Evolutionary conservation across 2,329 filamentous ascomycete species (phyloP).

Genomic region (Exutisphaerella laricina): DNA sequence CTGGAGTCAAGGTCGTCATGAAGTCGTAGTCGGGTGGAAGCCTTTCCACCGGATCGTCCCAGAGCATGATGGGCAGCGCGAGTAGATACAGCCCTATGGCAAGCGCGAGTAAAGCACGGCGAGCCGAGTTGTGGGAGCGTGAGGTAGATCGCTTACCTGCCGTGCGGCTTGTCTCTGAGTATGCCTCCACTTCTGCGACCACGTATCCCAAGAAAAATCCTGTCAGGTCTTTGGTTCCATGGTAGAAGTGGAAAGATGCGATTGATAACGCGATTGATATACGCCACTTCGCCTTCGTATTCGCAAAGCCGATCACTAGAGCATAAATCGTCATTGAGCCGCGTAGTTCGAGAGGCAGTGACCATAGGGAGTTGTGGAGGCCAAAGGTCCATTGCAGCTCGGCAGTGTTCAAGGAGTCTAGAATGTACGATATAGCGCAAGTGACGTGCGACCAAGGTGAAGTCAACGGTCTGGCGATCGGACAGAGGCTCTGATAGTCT

Average conservation of each 20-base stretch:
- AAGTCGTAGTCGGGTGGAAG: slow-evolving; percentile 7
- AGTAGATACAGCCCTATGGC: background rate
- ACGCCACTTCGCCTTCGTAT: background rate
- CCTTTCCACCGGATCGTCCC: background rate
- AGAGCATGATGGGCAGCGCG: slow-evolving; percentile 2
- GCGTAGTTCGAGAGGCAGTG: slow-evolving; percentile 4
- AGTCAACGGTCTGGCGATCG: background rate
- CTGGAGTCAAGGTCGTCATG: background rate
- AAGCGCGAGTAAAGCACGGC: background rate
- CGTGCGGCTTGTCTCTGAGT: background rate
- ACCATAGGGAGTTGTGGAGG: slow-evolving; percentile 4
- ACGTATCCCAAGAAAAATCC: slow-evolving; percentile 3
- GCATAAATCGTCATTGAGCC: slow-evolving; percentile 3
- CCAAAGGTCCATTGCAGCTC: slow-evolving; percentile 3
- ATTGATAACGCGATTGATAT: background rate
- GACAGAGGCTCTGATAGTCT: slow-evolving; percentile 1
- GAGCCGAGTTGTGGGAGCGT: background rate
- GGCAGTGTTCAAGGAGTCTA: slow-evolving; percentile 1
- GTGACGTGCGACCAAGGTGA: slow-evolving; percentile 2
- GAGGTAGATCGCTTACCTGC: background rate
- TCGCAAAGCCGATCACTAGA: slow-evolving; percentile 1
- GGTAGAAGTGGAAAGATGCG: slow-evolving; percentile 1
- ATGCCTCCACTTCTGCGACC: slow-evolving; percentile 4
- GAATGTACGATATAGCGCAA: background rate
- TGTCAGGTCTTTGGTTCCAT: background rate